Base-by-base conservation (phyloP, 148 eudicot genomes). In the Rhododendron molle region DNA sequence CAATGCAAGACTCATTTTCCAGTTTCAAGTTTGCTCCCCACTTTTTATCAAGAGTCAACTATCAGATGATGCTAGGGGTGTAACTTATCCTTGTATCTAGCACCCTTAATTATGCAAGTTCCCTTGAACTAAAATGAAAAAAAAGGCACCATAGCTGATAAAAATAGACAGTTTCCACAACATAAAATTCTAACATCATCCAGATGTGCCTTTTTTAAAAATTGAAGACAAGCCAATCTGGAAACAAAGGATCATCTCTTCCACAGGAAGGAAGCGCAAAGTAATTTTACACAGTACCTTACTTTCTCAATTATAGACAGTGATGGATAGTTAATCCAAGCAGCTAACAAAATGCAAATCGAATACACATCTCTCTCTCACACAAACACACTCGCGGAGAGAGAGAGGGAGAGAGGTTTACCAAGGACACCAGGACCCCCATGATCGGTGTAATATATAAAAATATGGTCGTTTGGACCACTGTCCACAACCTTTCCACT, bases 391-490 rank as follows among this genome's bases (percentile, higher is more conserved):
- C 73, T 23, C 32, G 15, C 30, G 13, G 38, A 54, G 36, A 16
- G 4, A 34, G 28, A 32, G 40, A 46, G 21, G 1, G 21, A 36
- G 78, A 88, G 81, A 38, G 26, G 28, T 7, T 89, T 81, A 95
- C 98, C 94, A 21, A 95, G 95, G 74, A 94, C 94, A 32, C 98
- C 98, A 76, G 97, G 96, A 47, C 95, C 93, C 11, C 98, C 98
- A 87, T 96, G 98, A 84, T 94, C 97, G 5, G 94, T 86, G 83
- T 93, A 96, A 87, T 92, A 96, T 62, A 96, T 88, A 83, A 96
- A 96, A 73, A 96, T 92, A 56, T 89, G 96, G 86, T 96, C 98
- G 84, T 94, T 84, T 34, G 98, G 97, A 72, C 98, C 95, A 82
- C 98, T 96, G 79, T 93, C 90, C 6, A 96, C 89, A 43, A 96